Conservation (phyloP, 306 rosid genomes). For the Fagus crenata region DNA sequence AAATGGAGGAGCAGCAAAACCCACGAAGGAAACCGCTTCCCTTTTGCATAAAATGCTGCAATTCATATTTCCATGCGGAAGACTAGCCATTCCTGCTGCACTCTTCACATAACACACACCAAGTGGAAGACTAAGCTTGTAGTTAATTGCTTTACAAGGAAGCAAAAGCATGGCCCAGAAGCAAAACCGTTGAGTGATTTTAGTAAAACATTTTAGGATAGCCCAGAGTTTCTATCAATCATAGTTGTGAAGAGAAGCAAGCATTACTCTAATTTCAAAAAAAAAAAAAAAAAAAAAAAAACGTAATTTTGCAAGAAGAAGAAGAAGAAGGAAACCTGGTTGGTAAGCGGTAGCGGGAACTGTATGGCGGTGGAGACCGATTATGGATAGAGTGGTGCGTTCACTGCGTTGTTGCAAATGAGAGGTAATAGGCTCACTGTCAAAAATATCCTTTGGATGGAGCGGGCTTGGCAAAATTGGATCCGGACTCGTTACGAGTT, state of each 20-base stretch:
- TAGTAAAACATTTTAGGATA: not conserved
- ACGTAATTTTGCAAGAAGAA: not conserved
- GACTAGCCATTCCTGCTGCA: conserved; percentile 50
- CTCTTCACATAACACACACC: conserved; percentile 18
- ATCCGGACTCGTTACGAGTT: too few relatives aligned
- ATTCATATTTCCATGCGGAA: conserved; percentile 40
- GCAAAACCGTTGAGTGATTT: not conserved
- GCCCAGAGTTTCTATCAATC: not conserved
- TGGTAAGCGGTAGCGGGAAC: not conserved
- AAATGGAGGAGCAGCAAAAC: conserved; percentile 50
- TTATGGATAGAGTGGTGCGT: conserved; percentile 6
- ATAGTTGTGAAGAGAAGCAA: conserved; percentile 4
- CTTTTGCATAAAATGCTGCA: conserved; percentile 40
- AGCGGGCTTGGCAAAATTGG: too few relatives aligned
- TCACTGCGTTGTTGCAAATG: conserved; percentile 4
- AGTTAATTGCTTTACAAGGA: not conserved
- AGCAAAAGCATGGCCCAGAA: not conserved
- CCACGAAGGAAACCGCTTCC: conserved; percentile 33
- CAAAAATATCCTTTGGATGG: not conserved
- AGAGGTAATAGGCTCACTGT: not conserved
- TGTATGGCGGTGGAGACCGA: conserved; percentile 22
- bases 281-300: not conserved
- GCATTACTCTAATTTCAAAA: not conserved
- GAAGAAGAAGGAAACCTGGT: not conserved
- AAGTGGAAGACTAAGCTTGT: not conserved